A percentile compares a stretch with the other conserved stretches of the same genome.
Conservation (phyloP, 179 eudicot genomes). For the Dionaea muscipula region DNA sequence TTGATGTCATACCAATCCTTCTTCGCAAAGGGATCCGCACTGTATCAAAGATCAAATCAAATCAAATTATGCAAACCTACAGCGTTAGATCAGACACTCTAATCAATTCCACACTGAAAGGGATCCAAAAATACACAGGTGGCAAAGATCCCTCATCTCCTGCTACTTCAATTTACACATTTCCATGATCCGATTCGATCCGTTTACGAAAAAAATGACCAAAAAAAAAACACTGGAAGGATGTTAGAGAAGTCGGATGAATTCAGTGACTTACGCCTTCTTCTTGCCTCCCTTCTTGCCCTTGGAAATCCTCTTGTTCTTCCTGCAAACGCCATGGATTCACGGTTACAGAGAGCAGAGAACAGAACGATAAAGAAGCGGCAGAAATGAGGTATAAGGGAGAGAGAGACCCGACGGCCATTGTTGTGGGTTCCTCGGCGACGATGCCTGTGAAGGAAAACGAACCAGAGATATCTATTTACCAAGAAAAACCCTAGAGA, state of each 20-base stretch:
- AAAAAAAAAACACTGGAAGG: neutral
- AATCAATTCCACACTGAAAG: neutral
- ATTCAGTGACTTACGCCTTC: conserved; percentile 45
- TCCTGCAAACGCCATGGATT: conserved; percentile 26
- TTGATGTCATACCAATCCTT: conserved; percentile 96
- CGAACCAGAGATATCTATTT: too few species aligned
- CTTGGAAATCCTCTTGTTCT: conserved; percentile 89
- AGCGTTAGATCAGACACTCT: neutral
- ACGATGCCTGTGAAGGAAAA: neutral
- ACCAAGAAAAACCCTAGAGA: too few species aligned
- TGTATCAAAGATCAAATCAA: conserved; percentile 5
- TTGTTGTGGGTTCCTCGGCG: conserved; percentile 6
- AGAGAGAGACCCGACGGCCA: conserved; percentile 38
- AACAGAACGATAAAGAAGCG: neutral
- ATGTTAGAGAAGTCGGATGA: too few species aligned
- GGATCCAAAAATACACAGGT: neutral
- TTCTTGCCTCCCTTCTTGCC: conserved; percentile 94
- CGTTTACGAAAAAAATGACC: neutral
- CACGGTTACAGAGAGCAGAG: neutral
- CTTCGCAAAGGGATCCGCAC: conserved; percentile 74
- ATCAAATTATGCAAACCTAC: neutral
- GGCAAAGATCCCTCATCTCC: neutral
- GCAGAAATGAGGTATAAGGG: neutral
- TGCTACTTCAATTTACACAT: too few species aligned
- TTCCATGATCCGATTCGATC: too few species aligned